Conservation (phyloP, 2,329 filamentous ascomycete genomes). For the Parafenestella ontariensis region DNA sequence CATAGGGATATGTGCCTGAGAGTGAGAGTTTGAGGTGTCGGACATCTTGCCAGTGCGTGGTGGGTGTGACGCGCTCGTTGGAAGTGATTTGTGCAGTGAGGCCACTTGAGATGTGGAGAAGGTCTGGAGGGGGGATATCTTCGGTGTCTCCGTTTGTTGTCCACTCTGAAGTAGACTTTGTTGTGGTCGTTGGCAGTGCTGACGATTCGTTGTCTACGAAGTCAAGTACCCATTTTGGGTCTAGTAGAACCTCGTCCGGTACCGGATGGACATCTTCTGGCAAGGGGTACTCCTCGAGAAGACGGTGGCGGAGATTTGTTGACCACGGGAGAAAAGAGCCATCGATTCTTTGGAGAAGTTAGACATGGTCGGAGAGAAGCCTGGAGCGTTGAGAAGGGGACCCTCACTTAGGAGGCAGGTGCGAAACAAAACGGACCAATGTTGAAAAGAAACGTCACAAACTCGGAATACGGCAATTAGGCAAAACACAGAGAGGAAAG, state of each 20-base stretch:
- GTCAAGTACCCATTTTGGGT: constrained; percentile 73
- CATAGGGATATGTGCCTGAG: constrained; percentile 56
- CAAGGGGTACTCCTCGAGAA: constrained; percentile 74
- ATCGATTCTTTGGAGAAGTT: constrained; percentile 67
- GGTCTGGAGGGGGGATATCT: constrained; percentile 48
- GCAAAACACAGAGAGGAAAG: neutral
- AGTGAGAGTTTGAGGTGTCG: constrained; percentile 73
- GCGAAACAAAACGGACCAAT: neutral
- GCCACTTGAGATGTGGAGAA: constrained; percentile 65
- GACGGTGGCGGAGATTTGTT: constrained; percentile 67
- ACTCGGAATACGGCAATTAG: neutral
- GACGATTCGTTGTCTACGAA: constrained; percentile 35
- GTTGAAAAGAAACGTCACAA: neutral
- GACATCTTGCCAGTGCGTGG: constrained; percentile 90
- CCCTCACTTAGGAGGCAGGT: neutral
- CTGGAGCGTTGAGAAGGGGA: no score
- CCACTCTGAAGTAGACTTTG: neutral
- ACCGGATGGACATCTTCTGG: constrained; percentile 73
- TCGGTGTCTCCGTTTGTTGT: constrained; percentile 7
- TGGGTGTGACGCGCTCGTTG: constrained; percentile 79
- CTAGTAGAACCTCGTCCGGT: constrained; percentile 74
- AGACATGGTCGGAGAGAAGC: neutral
- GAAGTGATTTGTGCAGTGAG: constrained; percentile 64
- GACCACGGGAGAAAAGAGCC: constrained; percentile 83
- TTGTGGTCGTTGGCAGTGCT: constrained; percentile 1